These are phyloP conservation scores for Galerina marginata DNA, from an alignment of 768 basidiomycete species.

Conservation along the genomic window DNA sequence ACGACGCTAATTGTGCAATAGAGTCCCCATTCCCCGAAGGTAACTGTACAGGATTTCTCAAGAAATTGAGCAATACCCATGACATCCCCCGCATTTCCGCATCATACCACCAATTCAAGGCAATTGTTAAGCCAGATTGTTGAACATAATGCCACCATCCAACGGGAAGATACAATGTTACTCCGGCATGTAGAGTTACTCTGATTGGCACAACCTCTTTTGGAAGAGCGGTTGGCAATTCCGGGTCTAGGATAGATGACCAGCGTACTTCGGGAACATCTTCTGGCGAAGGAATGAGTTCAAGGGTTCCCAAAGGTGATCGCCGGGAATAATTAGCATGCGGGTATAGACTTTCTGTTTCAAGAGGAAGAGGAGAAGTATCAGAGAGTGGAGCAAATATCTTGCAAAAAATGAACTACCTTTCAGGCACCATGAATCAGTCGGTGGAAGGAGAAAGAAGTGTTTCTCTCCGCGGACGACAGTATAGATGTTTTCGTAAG, in stretches of 20 bases:
- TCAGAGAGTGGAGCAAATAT: not conserved
- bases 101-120: slow-evolving; percentile 92
- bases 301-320: slow-evolving; percentile 33
- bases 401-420: slow-evolving; percentile 48
- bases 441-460: slow-evolving; percentile 86
- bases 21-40: slow-evolving; percentile 40
- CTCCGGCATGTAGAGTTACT: slow-evolving; percentile 71
- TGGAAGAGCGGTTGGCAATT: slow-evolving; percentile 49
- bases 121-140: slow-evolving; percentile 70
- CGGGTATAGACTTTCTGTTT: slow-evolving; percentile 58
- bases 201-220: slow-evolving; percentile 65
- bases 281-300: slow-evolving; percentile 35
- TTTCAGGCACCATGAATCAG: slow-evolving; percentile 83
- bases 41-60: slow-evolving; percentile 51
- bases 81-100: slow-evolving; percentile 72
- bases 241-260: slow-evolving; percentile 76
- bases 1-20: too few relatives aligned
- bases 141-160: slow-evolving; percentile 95
- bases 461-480: slow-evolving; percentile 85
- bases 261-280: slow-evolving; percentile 65
- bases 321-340: slow-evolving; percentile 69
- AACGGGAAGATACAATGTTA: slow-evolving; percentile 87
- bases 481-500: slow-evolving; percentile 93
- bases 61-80: slow-evolving; percentile 71
- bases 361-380: not conserved